phyloP scores from a whole-genome alignment of 345 rosid genomes.

The Brassica incana region DNA sequence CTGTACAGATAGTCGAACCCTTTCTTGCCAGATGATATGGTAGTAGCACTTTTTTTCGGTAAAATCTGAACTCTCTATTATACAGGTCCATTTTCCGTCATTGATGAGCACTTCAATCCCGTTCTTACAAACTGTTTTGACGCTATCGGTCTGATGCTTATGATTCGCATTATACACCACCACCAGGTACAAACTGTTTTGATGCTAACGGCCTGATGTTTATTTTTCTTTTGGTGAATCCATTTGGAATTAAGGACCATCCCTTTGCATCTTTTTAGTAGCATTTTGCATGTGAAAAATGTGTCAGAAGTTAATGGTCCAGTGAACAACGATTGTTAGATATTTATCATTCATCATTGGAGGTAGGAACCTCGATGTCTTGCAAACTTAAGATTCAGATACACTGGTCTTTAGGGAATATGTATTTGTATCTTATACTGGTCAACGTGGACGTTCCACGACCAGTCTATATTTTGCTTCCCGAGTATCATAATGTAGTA shows the following conservation, averaged over 20 bases:
- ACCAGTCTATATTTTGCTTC: constrained; percentile 2
- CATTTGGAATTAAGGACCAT: neutral
- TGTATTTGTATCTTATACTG: neutral
- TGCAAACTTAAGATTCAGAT: constrained; percentile 5
- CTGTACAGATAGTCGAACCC: neutral
- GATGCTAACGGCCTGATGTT: neutral
- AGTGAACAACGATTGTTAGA: constrained; percentile 10
- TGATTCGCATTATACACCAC: constrained; percentile 93
- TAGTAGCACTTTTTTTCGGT: constrained; percentile 14
- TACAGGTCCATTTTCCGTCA: constrained; percentile 95
- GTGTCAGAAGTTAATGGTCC: constrained; percentile 14
- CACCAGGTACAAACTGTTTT: constrained; percentile 68
- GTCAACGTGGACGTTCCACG: neutral
- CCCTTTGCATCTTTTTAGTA: constrained; percentile 6
- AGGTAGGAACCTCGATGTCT: constrained; percentile 9
- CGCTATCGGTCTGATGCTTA: constrained; percentile 96
- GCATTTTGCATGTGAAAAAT: neutral
- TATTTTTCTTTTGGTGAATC: constrained; percentile 5
- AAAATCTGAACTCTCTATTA: neutral
- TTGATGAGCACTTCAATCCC: constrained; percentile 87
- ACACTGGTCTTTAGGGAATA: constrained; percentile 7
- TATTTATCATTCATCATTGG: constrained; percentile 2
- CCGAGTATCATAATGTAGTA: constrained; percentile 7
- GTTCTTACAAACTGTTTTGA: constrained; percentile 88
- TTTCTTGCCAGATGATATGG: constrained; percentile 1